phyloP scores from a whole-genome alignment of 2,329 filamentous ascomycete genomes.

The Microsporum canis region DNA sequence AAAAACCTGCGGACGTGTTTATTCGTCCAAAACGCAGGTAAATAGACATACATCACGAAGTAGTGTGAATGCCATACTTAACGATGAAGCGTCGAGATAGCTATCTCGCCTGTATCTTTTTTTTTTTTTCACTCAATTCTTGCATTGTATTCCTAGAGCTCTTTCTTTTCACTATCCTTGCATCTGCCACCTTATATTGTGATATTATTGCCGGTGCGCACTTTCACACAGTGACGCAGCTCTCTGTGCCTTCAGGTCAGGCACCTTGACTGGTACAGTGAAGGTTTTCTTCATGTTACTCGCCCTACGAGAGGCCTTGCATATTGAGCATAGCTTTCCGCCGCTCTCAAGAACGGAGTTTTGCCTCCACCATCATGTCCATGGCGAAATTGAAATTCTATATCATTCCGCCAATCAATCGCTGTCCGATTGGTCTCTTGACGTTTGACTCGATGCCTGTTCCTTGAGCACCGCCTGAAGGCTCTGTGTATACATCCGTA shows the following conservation, averaged over 20 bases:
- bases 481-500: background rate
- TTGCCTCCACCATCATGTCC: background rate
- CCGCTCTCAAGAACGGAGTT: background rate
- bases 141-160: slow-evolving; percentile 1
- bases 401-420: slow-evolving; percentile 1
- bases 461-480: background rate
- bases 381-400: background rate
- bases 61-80: background rate
- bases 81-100: background rate
- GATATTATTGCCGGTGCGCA: slow-evolving; percentile 1
- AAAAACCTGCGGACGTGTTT: slow-evolving; percentile 32
- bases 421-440: background rate
- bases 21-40: slow-evolving; percentile 30
- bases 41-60: background rate
- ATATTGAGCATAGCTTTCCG: background rate
- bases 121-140: background rate
- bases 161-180: background rate
- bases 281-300: background rate
- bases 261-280: background rate
- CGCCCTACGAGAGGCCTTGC: background rate
- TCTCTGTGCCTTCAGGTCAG: background rate
- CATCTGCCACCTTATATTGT: slow-evolving; percentile 2
- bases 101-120: background rate
- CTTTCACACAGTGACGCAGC: slow-evolving; percentile 1
- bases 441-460: background rate